Base-by-base conservation (phyloP, 108 stramenopile species). In the Nitzschia sp. region DNA sequence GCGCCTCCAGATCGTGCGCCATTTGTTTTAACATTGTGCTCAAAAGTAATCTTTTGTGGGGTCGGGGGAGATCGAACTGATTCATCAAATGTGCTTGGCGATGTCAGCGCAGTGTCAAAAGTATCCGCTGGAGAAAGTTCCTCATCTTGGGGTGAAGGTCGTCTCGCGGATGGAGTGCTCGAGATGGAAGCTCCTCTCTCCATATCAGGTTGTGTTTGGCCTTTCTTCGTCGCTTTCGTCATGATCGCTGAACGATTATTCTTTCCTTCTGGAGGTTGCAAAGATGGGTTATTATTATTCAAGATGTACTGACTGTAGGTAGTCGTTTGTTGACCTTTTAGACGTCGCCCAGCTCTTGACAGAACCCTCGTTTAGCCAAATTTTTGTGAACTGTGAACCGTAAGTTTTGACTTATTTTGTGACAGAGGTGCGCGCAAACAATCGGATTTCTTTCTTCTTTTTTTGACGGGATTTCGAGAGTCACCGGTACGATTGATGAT, bases 51-150 rank as follows among this genome's bases (percentile, higher is more conserved):
- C 19, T 61, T 61, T 41, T 41, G 36, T 17, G 38, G 38, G 23
- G 31, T 45, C 25, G 35, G 38, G 16, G 57, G 2, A 22, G 60
- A 61, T 22, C 36, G 23, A 34, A 16, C 33, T 15, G 35, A n/a
- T 2, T 34, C 60, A 45, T 61, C 60, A 61, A 61, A 61, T n/a
- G 63, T 35, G 28, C 38, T 27, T 21, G 63, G 63, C 26, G 63
- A 64, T 27, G 34, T 64, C 16, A 50, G 46, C 29, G 33, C 48
- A 11, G 63, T 64, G 31, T 64, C 63, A 64, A 64, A 64, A 50
- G 63, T 64, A 9, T 31, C 63, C 9, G 63, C 63, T 50, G 63
- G 63, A 0, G 63, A 64, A 15, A 64, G 30, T 45, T 61, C 60
- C 26, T 61, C 60, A 45, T 61, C 60, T 13, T 41, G 60, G 26